Evolutionary conservation across 768 basidiomycete species (phyloP), one percentile per base, ranked within the genome.

Genomic region (Lactarius tabidus): DNA sequence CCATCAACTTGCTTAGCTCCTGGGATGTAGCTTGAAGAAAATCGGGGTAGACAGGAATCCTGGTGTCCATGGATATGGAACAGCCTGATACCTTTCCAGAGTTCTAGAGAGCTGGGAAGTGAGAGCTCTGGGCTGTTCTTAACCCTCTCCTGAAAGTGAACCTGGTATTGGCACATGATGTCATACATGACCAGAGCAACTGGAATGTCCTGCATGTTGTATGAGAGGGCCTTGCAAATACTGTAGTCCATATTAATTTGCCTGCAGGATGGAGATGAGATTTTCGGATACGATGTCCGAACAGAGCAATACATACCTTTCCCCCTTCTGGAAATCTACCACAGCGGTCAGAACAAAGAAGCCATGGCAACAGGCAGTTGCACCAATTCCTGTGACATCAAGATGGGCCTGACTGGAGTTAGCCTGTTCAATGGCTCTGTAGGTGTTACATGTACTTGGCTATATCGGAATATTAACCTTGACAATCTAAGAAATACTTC

Each of bases 1-100:
- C 76, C 75, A 53, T 77, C 74, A 0, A 76, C 52, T 7, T 74
- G 67, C 0, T 75, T 74, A 0, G 67, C 69, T 0, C 77, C 77
- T 1, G 41, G 52, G 12, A 79, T 71, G 33, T 72, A 77, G 18
- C 66, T 69, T 0, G 70, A 68, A 1, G 71, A 69, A 57, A 62
- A 79, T 0, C 71, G 57, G 4, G 71, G 35, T 17, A 41, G 14
- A 6, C 39, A 41, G 18, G 39, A 41, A 38, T 38, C 38, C 14
- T 38, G 38, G 14, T 77, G 77, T 0, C 72, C 39, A 41, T 18
- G 39, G 18, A 78, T 43, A 57, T 78, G 76, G 15, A 75, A 77
- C 12, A 71, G 65, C 0, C 76, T 72, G 14, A 78, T 69, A 0
- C 61, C 72, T n/a, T 9, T 43, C 36, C n/a, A 20, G 17, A 59